Base-by-base conservation (phyloP, 805 yeast genomes). In the Sugiyamaella qingdaonensis region DNA sequence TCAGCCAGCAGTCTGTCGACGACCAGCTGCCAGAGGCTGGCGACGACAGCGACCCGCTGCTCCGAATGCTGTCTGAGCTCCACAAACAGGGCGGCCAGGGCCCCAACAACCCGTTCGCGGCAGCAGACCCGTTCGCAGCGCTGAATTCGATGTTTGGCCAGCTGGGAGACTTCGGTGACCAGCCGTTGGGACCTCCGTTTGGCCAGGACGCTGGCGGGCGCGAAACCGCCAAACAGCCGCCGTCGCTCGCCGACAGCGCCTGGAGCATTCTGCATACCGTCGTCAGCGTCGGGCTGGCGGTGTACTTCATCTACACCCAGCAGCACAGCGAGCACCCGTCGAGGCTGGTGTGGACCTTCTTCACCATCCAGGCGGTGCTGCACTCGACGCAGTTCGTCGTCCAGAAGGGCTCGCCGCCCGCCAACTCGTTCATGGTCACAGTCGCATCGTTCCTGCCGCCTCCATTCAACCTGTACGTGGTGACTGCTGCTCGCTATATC, bases 361-460 rank as follows among this genome's bases (percentile, higher is more conserved):
- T 59, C 37, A 55, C 64, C 10, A 44, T 53, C 9, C 59, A 68
- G 54, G 44, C 60, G 7, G 54, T 51, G 9, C 48, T 67, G 43
- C 55, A 59, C 10, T 52, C 62, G n/a, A 21, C 60, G n/a, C 59
- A 63, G 35, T 53, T 57, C 44, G 18, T 61, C 16, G 35, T 62
- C 10, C 69, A 66, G 21, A 61, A 56, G 41, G 54, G 55, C 31
- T 52, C 58, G 14, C 57, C 63, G 8, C 57, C 63, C 18, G 55
- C 58, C 21, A 50, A 58, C 46, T 51, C 67, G 10, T 45, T 52
- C 32, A 44, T 65, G 18, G 60, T 60, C 11, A 59, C 61, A 9
- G 48, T 68, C 41, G 55, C 67, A 4, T 54, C 55, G 10, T 62
- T 63, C 58, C 56, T 68, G 33, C 71, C 71, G 1, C 48, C 43